Evolutionary conservation across 1,284 basidiomycete species (phyloP), one percentile per base, ranked within the genome.

Genomic region (Irpex sp.): DNA sequence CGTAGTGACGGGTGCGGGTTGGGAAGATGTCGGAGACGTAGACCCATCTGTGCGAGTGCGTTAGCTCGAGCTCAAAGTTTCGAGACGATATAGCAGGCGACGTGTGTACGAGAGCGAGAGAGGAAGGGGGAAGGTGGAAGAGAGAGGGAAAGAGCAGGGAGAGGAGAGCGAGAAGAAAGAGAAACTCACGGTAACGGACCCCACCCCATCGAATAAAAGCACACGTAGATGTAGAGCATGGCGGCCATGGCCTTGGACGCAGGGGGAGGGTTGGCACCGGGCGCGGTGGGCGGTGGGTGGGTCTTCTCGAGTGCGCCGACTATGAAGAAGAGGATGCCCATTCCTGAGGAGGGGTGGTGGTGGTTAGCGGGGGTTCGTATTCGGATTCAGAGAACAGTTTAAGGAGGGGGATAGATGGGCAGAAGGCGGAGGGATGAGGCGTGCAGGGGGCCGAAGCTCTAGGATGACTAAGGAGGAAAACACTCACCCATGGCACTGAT

Each of bases 11-110:
- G 8, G 91, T 93, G 54, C 90, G 78, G 47, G 91, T 94, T 34
- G 88, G 90, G 83, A 94, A 94, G 72, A 94, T 92, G 74, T 94
- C 92, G 11, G 89, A 80, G 21, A 86, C 85, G 68, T 91, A 91
- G 5, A 92, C 86, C 89, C 89, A 91, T 9, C 68, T 73, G 62
- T 52, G 26, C 3, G 26, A 26, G 26, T 26, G 26, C 26, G 26
- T 26, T 4, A 26, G 26, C 26, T 26, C 21, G 21, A 26, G 21
- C 21, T 26, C 21, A 26, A 3, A 26, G 21, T 26, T 26, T 26
- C 21, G 21, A 26, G 21, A 26, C 21, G 21, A 26, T 26, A 3
- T 26, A 3, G 21, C 21, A 26, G 21, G 21, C 21, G 21, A 26
- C 21, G 21, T 1, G 21, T 26, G 21, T 26, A 26, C 38, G 38